phyloP scores from a whole-genome alignment of 345 rosid genomes.

The Barbarea vulgaris region DNA sequence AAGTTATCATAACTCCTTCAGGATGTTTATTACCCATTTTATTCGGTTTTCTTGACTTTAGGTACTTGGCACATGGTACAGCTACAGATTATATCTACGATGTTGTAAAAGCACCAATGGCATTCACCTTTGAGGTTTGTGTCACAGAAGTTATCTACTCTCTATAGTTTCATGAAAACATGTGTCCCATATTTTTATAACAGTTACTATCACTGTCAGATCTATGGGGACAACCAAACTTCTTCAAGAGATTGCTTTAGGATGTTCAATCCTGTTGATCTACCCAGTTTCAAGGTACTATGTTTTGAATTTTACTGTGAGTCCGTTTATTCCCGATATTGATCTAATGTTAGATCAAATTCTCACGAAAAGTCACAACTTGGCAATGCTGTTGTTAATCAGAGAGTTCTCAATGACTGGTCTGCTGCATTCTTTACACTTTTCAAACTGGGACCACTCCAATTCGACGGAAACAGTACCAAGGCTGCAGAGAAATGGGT shows the following conservation, averaged over 20 bases:
- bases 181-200: not conserved
- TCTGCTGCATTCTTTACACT: slow-evolving; percentile 78
- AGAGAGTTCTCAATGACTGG: slow-evolving; percentile 92
- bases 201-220: slow-evolving; percentile 50
- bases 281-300: slow-evolving; percentile 72
- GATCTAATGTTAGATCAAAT: not conserved
- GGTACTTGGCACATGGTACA: slow-evolving; percentile 98
- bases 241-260: slow-evolving; percentile 85
- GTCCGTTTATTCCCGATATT: not conserved
- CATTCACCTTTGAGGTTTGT: slow-evolving; percentile 97
- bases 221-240: slow-evolving; percentile 72
- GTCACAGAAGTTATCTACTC: slow-evolving; percentile 11
- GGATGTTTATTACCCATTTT: not conserved
- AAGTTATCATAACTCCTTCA: not conserved
- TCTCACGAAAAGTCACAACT: slow-evolving; percentile 1
- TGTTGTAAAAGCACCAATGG: slow-evolving; percentile 82
- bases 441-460: slow-evolving; percentile 61
- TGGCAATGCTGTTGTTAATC: slow-evolving; percentile 34
- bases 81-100: slow-evolving; percentile 97
- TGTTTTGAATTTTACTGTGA: not conserved
- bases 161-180: not conserved
- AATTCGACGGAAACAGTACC: slow-evolving; percentile 45
- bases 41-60: slow-evolving; percentile 36
- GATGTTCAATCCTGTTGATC: slow-evolving; percentile 91
- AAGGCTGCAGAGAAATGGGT: slow-evolving; percentile 64